These are phyloP conservation scores for Exserohilum rostratum DNA, from an alignment of 2,329 filamentous ascomycete species.

Conservation along the genomic window DNA sequence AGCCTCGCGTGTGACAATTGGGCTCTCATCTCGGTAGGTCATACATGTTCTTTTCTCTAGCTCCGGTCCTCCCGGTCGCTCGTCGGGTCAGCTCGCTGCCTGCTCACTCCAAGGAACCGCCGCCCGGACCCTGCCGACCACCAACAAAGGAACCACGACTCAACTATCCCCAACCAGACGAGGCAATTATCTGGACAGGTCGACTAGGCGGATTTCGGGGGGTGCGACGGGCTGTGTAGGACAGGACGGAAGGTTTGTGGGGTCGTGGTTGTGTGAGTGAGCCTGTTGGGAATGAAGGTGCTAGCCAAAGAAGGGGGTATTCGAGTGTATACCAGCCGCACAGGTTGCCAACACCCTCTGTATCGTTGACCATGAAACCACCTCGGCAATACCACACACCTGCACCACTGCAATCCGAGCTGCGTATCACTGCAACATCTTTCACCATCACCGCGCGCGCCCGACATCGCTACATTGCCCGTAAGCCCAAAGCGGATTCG, in stretches of 20 bases:
- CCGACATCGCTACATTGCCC: slow-evolving; percentile 8
- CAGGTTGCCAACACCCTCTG: slow-evolving; percentile 15
- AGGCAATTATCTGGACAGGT: no score
- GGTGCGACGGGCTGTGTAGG: no score
- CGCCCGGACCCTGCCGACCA: slow-evolving; percentile 1
- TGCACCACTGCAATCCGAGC: slow-evolving; percentile 10
- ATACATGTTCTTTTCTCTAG: slow-evolving; percentile 16
- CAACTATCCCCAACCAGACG: no score
- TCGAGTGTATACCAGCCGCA: slow-evolving; percentile 10
- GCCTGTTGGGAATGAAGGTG: slow-evolving; percentile 2
- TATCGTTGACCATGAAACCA: slow-evolving; percentile 17
- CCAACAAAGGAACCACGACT: not conserved
- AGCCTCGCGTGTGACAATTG: slow-evolving; percentile 36
- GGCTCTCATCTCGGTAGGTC: slow-evolving; percentile 34
- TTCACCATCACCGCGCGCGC: not conserved
- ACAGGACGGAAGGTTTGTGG: no score
- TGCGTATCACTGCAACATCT: slow-evolving; percentile 21
- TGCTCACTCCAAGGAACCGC: not conserved
- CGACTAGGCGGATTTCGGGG: no score
- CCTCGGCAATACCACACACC: slow-evolving; percentile 13
- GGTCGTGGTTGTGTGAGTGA: not conserved
- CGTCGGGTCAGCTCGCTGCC: no score
- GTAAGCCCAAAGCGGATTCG: not conserved
- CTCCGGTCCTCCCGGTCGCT: slow-evolving; percentile 4
- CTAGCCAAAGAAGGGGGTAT: slow-evolving; percentile 13